Percentiles rank a stretch among this genome's conserved stretches.
Evolutionary conservation across 139 green algal genomes (phyloP).

Genomic region (Edaphochlamys debaryana): DNA sequence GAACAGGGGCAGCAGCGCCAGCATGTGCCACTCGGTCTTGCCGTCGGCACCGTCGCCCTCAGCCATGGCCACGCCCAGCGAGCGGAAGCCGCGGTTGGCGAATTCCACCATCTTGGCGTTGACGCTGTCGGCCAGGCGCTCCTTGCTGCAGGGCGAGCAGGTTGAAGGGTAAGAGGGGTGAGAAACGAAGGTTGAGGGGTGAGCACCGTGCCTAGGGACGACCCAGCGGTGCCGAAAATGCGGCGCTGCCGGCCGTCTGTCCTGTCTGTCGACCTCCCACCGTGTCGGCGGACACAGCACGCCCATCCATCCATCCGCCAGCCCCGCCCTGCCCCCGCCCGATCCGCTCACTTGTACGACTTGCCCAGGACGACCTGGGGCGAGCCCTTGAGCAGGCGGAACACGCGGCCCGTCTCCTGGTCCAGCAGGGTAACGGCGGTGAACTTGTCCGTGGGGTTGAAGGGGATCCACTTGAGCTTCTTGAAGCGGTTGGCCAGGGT

Average conservation of each 20-base stretch:
- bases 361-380: constrained; percentile 81
- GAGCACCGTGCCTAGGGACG: no score
- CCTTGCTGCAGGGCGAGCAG: constrained; percentile 32
- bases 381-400: constrained; percentile 85
- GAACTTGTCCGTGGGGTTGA: constrained; percentile 91
- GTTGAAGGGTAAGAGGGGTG: no score
- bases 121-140: constrained; percentile 61
- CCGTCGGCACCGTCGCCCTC: constrained; percentile 58
- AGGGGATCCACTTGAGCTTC: constrained; percentile 80
- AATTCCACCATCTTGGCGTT: constrained; percentile 84
- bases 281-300: no score
- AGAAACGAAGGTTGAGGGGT: no score
- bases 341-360: constrained; percentile 60
- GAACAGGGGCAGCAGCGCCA: constrained; percentile 81
- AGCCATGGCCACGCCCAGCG: constrained; percentile 76
- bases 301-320: no score
- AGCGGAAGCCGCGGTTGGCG: constrained; percentile 79
- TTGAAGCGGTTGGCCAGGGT: constrained; percentile 53
- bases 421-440: constrained; percentile 72
- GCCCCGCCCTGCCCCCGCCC: no score
- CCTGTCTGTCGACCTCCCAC: no score
- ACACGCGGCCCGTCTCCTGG: constrained; percentile 53
- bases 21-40: constrained; percentile 69
- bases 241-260: no score
- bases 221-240: no score